Evolutionary conservation across 2,329 filamentous ascomycete genomes (phyloP).

Genomic region (Aureobasidium sp.): DNA sequence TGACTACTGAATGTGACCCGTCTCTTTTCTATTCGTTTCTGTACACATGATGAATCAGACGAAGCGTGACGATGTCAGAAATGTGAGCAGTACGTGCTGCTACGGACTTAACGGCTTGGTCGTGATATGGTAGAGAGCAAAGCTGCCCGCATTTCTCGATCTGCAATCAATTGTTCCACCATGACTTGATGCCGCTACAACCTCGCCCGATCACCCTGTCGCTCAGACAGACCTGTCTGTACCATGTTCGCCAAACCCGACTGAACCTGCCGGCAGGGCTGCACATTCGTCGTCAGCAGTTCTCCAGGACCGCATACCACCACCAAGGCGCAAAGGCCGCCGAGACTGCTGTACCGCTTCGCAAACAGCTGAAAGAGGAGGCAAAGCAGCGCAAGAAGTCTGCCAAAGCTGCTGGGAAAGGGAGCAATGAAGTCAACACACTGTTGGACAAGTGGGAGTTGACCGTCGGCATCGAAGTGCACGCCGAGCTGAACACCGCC

Average conservation of each 20-base stretch:
- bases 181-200: slow-evolving; percentile 12
- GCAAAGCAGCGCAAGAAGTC: slow-evolving; percentile 26
- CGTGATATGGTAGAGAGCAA: neutral
- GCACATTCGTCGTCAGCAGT: neutral
- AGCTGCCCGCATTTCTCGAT: neutral
- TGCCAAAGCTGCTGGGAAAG: slow-evolving; percentile 17
- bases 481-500: slow-evolving; percentile 85
- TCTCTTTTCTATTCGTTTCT: neutral
- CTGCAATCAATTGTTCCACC: neutral
- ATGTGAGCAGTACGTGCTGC: neutral
- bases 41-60: neutral
- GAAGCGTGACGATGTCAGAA: too few relatives aligned
- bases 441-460: slow-evolving; percentile 66
- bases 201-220: neutral
- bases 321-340: slow-evolving; percentile 6
- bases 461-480: slow-evolving; percentile 93
- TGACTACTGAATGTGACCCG: neutral
- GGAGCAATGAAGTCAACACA: slow-evolving; percentile 14
- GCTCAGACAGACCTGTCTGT: neutral
- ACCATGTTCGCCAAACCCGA: neutral
- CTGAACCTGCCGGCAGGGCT: neutral
- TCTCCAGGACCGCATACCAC: neutral
- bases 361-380: slow-evolving; percentile 35
- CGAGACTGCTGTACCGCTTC: slow-evolving; percentile 22
- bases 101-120: neutral